Evolutionary conservation across 2,329 filamentous ascomycete genomes (phyloP).

Genomic region (Penicillium sp.): DNA sequence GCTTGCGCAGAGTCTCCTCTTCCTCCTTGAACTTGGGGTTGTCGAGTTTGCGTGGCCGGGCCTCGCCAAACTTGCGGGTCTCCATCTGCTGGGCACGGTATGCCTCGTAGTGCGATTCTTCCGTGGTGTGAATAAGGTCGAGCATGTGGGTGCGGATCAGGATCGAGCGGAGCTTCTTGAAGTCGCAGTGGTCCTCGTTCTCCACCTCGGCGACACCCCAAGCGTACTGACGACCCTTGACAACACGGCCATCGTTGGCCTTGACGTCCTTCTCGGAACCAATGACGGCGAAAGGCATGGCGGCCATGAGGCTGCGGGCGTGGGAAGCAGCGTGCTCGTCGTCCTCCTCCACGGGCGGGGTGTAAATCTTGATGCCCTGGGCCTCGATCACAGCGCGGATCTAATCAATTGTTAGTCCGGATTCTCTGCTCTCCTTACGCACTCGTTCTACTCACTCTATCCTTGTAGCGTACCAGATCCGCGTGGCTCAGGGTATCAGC

Average conservation of each 20-base stretch:
- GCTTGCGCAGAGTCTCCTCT: slow-evolving; percentile 95
- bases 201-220: slow-evolving; percentile 99
- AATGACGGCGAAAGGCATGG: slow-evolving; percentile 98
- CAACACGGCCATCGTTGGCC: slow-evolving; percentile 89
- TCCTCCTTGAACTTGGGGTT: slow-evolving; percentile 99
- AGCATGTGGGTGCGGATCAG: slow-evolving; percentile 99
- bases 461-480: slow-evolving; percentile 92
- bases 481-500: slow-evolving; percentile 93
- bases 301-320: slow-evolving; percentile 87
- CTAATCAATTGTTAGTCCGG: slow-evolving; percentile 46
- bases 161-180: slow-evolving; percentile 99
- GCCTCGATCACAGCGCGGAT: slow-evolving; percentile 94
- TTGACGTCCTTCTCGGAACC: slow-evolving; percentile 99
- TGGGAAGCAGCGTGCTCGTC: slow-evolving; percentile 95
- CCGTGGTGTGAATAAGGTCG: slow-evolving; percentile 98
- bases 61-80: slow-evolving; percentile 98
- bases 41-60: slow-evolving; percentile 93
- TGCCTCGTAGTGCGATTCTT: slow-evolving; percentile 98
- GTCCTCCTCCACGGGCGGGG: slow-evolving; percentile 95
- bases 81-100: slow-evolving; percentile 99
- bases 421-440: neutral
- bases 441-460: slow-evolving; percentile 63
- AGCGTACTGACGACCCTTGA: slow-evolving; percentile 98
- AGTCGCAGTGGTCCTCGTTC: slow-evolving; percentile 99
- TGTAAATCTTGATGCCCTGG: slow-evolving; percentile 99